Evolutionary conservation across 2,329 filamentous ascomycete species (phyloP).

Genomic region (Colletotrichum magnum): DNA sequence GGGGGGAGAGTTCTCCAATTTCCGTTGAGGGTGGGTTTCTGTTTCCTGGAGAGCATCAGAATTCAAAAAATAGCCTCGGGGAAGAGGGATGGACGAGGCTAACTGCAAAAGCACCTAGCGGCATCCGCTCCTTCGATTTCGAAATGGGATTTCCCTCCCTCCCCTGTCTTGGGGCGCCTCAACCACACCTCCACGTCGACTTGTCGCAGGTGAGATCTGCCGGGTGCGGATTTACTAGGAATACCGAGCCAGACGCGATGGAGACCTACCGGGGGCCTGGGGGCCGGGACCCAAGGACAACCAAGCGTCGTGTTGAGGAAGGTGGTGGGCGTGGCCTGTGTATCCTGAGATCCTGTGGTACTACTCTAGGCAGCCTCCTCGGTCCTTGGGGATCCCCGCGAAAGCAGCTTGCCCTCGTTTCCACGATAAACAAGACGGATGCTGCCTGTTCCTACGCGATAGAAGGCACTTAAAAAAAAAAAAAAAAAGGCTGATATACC

Average conservation of each 20-base stretch:
- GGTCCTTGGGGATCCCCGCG: slow-evolving; percentile 8
- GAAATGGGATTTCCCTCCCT: slow-evolving; percentile 32
- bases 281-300: slow-evolving; percentile 1
- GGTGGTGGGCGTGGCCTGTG: not conserved
- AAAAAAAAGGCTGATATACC: too few relatives aligned
- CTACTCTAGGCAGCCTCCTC: slow-evolving; percentile 28
- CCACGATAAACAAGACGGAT: too few relatives aligned
- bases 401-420: too few relatives aligned
- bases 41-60: slow-evolving; percentile 32
- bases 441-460: too few relatives aligned
- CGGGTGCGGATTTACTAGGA: slow-evolving; percentile 39
- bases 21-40: slow-evolving; percentile 22
- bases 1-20: slow-evolving; percentile 7
- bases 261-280: not conserved
- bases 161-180: slow-evolving; percentile 33
- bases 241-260: slow-evolving; percentile 38
- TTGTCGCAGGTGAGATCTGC: slow-evolving; percentile 37
- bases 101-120: slow-evolving; percentile 29
- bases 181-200: slow-evolving; percentile 28
- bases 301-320: slow-evolving; percentile 9
- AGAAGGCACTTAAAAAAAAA: too few relatives aligned
- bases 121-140: slow-evolving; percentile 29
- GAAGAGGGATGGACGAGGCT: slow-evolving; percentile 20
- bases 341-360: too few relatives aligned
- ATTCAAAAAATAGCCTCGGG: slow-evolving; percentile 28